Percentiles rank a stretch among this genome's conserved stretches.
Evolutionary conservation across 306 rosid species (phyloP).

Genomic region (Glycine latifolia): DNA sequence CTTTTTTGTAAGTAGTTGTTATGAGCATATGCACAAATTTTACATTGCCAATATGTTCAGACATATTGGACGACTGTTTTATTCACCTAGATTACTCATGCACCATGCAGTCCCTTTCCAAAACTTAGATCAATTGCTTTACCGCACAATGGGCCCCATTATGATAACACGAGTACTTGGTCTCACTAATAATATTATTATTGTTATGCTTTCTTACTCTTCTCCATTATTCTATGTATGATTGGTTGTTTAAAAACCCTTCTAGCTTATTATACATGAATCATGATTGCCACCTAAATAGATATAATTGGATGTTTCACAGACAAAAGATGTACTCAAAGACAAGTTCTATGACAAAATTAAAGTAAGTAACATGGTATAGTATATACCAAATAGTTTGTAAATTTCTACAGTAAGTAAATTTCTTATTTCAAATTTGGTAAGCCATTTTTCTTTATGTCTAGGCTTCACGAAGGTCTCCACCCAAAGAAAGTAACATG

Average conservation of each 20-base stretch:
- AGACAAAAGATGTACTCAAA: constrained; percentile 66
- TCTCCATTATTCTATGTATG: constrained; percentile 31
- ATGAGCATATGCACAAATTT: background rate
- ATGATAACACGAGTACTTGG: constrained; percentile 32
- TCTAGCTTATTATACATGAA: constrained; percentile 34
- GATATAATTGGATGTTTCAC: constrained; percentile 51
- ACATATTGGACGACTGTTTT: constrained; percentile 18
- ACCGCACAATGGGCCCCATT: constrained; percentile 44
- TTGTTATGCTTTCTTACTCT: constrained; percentile 16
- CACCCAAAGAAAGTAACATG: constrained; percentile 53
- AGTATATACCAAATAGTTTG: constrained; percentile 28
- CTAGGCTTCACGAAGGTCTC: constrained; percentile 62
- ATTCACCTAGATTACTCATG: constrained; percentile 20
- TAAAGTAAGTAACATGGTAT: constrained; percentile 51
- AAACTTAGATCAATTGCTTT: constrained; percentile 34
- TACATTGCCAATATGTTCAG: constrained; percentile 6
- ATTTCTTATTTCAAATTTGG: constrained; percentile 19
- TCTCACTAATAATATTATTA: constrained; percentile 23
- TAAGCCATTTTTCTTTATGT: constrained; percentile 22
- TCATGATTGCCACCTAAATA: constrained; percentile 41
- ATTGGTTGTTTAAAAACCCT: constrained; percentile 21
- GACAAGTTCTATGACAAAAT: constrained; percentile 54
- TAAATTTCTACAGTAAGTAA: background rate
- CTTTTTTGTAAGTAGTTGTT: constrained; percentile 6
- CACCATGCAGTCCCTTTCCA: constrained; percentile 42